Percentiles rank a stretch among this genome's conserved stretches.
These are phyloP conservation scores for Sesbania bispinosa DNA, from an alignment of 306 rosid species.

Conservation along the genomic window DNA sequence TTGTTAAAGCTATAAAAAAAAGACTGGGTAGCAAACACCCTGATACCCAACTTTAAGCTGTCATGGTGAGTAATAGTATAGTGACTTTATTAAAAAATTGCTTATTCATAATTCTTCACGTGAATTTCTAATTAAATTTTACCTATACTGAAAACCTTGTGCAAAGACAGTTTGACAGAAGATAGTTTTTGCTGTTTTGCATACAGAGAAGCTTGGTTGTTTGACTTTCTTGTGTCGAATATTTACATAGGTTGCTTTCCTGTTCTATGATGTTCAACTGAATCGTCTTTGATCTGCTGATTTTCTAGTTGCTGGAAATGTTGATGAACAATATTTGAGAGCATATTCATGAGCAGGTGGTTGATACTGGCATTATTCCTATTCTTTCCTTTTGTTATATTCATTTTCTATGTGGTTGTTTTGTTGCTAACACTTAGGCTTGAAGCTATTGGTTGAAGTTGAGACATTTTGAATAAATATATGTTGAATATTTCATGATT, in stretches of 20 bases:
- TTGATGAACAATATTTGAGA: conserved; percentile 96
- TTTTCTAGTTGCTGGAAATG: conserved; percentile 87
- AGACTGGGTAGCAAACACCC: conserved; percentile 68
- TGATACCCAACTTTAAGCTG: conserved; percentile 72
- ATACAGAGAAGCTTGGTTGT: conserved; percentile 19
- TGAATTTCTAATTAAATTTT: conserved; percentile 1
- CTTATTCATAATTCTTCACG: neutral
- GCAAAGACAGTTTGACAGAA: neutral
- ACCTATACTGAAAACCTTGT: neutral
- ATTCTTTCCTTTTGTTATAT: too few species aligned
- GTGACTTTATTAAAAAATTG: neutral
- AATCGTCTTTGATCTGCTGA: conserved; percentile 27
- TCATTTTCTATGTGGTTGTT: too few species aligned
- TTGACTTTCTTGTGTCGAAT: conserved; percentile 8
- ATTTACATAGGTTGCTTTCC: conserved; percentile 9
- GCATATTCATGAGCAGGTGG: conserved; percentile 77
- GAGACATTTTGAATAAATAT: too few species aligned
- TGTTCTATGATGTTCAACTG: conserved; percentile 12
- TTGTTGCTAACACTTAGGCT: too few species aligned
- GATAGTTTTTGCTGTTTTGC: neutral
- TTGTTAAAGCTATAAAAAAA: conserved; percentile 79
- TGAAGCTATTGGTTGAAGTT: too few species aligned
- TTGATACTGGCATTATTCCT: conserved; percentile 71
- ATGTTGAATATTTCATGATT: too few species aligned
- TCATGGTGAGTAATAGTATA: conserved; percentile 71